phyloP scores from a whole-genome alignment of 1,139 yeast genomes.

The Geotrichum europaeum region DNA sequence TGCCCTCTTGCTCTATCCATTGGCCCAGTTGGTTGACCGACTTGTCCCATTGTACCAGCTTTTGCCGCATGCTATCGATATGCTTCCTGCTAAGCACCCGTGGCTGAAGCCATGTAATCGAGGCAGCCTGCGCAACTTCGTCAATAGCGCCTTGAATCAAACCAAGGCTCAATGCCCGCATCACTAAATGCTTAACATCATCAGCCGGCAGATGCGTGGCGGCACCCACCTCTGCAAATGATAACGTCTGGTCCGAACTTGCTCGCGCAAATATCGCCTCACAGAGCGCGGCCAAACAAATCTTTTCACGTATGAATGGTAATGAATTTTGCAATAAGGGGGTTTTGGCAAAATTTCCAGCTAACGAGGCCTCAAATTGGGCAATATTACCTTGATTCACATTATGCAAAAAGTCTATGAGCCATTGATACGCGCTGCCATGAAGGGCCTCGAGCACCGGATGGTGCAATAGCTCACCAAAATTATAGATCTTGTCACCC shows the following conservation, averaged over 20 bases:
- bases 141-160: conserved; percentile 82
- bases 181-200: conserved; percentile 83
- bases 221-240: conserved; percentile 67
- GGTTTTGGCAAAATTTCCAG: conserved; percentile 40
- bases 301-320: conserved; percentile 76
- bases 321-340: conserved; percentile 58
- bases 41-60: conserved; percentile 69
- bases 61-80: conserved; percentile 66
- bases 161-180: conserved; percentile 82
- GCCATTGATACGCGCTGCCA: conserved; percentile 58
- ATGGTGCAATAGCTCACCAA: conserved; percentile 90
- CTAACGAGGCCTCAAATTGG: conserved; percentile 49
- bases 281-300: conserved; percentile 84
- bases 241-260: conserved; percentile 63
- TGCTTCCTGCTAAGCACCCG: conserved; percentile 80
- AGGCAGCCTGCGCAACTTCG: conserved; percentile 71
- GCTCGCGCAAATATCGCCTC: conserved; percentile 82
- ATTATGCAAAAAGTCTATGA: conserved; percentile 60
- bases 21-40: conserved; percentile 62
- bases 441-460: conserved; percentile 63
- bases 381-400: conserved; percentile 74
- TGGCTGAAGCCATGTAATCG: conserved; percentile 93
- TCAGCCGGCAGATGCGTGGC: conserved; percentile 62
- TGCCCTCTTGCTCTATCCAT: conserved; percentile 53
- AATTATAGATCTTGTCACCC: conserved; percentile 90